Conservation (phyloP, 164 flowering plant genomes). For the Macadamia integrifolia region DNA sequence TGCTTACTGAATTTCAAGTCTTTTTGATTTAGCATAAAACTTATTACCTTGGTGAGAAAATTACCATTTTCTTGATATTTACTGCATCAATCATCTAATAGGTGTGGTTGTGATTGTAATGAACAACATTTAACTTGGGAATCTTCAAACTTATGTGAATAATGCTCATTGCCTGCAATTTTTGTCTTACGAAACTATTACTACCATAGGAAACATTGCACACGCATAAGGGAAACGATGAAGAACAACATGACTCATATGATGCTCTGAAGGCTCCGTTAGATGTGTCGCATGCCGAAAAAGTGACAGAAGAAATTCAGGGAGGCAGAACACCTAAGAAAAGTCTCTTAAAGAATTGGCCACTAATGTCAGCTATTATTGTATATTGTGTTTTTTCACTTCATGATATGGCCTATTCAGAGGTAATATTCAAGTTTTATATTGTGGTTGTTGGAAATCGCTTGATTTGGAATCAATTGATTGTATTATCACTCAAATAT, state of each 20-base stretch:
- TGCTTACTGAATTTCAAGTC: no score
- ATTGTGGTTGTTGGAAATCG: no score
- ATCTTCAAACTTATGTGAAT: background rate
- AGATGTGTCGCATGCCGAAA: conserved; percentile 7
- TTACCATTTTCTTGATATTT: no score
- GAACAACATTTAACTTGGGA: background rate
- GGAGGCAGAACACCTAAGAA: conserved; percentile 1
- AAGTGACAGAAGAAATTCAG: conserved; percentile 5
- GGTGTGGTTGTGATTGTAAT: no score
- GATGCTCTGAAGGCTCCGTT: conserved; percentile 19
- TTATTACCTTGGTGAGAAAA: no score
- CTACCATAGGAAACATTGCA: conserved; percentile 61
- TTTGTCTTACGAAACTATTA: background rate
- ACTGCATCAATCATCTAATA: no score
- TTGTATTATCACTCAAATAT: no score
- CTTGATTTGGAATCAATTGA: no score
- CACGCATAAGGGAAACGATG: conserved; percentile 22
- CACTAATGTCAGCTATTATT: conserved; percentile 50
- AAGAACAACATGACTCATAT: conserved; percentile 5
- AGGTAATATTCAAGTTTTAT: conserved; percentile 26
- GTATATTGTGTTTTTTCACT: conserved; percentile 54
- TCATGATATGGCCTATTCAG: conserved; percentile 60
- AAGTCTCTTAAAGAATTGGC: conserved; percentile 52
- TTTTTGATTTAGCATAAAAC: no score
- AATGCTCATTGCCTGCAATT: background rate